Percentiles rank a stretch among this genome's conserved stretches.
Evolutionary conservation across 176 grass and related monocot genomes (phyloP).

Genomic region (Triticum dicoccoides): DNA sequence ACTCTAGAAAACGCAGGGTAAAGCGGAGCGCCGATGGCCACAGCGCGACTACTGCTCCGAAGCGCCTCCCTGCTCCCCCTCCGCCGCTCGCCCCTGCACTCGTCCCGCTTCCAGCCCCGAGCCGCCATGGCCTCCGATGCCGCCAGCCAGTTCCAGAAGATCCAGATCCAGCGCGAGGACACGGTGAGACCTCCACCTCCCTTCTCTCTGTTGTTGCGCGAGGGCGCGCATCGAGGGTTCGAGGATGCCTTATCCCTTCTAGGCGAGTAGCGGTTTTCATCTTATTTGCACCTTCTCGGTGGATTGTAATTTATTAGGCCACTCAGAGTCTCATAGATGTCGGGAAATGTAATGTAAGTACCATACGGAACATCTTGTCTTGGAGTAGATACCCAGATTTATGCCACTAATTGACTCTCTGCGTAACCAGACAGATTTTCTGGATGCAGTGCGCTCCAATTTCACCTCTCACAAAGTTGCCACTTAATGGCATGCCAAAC

Average conservation of each 20-base stretch:
- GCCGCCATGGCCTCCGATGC: constrained; percentile 50
- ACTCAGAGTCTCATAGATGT: not conserved
- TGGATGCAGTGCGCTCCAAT: not conserved
- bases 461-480: not conserved
- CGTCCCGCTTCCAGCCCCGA: constrained; percentile 3
- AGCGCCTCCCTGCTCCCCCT: constrained; percentile 16
- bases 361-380: not conserved
- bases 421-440: not conserved
- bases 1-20: not conserved
- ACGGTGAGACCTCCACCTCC: constrained; percentile 31
- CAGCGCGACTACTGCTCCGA: constrained; percentile 28
- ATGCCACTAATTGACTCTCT: not conserved
- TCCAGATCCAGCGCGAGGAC: constrained; percentile 85
- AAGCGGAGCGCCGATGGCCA: constrained; percentile 14
- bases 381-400: not conserved
- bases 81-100: constrained; percentile 22
- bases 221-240: not conserved
- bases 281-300: not conserved
- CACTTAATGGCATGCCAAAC: no score
- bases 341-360: not conserved
- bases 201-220: not conserved
- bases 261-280: not conserved
- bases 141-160: constrained; percentile 52
- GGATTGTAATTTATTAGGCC: not conserved
- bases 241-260: not conserved